A percentile compares a stretch with the other conserved stretches of the same genome.
Conservation (phyloP, 768 basidiomycete species). For the Rubroboletus pulcherrimus region DNA sequence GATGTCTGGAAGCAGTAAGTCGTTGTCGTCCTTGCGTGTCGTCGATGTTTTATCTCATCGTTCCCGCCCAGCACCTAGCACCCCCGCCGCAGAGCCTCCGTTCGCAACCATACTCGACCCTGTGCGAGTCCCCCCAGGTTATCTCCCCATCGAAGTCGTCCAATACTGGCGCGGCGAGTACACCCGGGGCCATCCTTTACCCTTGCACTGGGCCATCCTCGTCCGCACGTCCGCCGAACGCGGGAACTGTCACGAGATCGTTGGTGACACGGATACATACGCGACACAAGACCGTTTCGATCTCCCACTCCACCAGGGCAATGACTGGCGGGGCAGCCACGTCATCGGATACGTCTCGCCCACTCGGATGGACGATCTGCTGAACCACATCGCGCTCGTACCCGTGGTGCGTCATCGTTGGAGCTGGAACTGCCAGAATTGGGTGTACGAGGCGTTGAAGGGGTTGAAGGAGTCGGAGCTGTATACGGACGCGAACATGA, state of each 20-base stretch:
- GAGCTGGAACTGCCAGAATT: slow-evolving; percentile 28
- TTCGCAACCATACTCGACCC: slow-evolving; percentile 13
- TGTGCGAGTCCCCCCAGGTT: slow-evolving; percentile 15
- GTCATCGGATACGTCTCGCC: slow-evolving; percentile 23
- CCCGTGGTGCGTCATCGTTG: slow-evolving; percentile 14
- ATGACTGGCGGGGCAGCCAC: slow-evolving; percentile 26
- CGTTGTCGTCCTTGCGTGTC: background rate
- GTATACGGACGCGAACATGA: slow-evolving; percentile 15
- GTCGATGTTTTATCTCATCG: background rate
- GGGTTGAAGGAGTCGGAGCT: slow-evolving; percentile 9
- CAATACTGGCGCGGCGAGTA: slow-evolving; percentile 31
- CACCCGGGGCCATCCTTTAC: slow-evolving; percentile 7
- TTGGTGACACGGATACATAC: slow-evolving; percentile 26
- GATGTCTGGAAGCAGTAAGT: slow-evolving; percentile 5
- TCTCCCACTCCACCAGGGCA: slow-evolving; percentile 4
- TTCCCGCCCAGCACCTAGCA: background rate
- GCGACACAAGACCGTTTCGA: slow-evolving; percentile 14
- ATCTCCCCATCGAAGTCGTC: slow-evolving; percentile 23
- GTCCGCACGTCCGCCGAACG: slow-evolving; percentile 17
- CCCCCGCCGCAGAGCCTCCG: background rate
- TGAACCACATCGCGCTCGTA: slow-evolving; percentile 17
- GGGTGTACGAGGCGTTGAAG: slow-evolving; percentile 25
- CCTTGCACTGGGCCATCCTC: slow-evolving; percentile 29
- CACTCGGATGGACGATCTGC: slow-evolving; percentile 10
- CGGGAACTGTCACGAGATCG: slow-evolving; percentile 28